Conservation (phyloP, 352 stramenopile species). For the Globisporangium recalcitrans region DNA sequence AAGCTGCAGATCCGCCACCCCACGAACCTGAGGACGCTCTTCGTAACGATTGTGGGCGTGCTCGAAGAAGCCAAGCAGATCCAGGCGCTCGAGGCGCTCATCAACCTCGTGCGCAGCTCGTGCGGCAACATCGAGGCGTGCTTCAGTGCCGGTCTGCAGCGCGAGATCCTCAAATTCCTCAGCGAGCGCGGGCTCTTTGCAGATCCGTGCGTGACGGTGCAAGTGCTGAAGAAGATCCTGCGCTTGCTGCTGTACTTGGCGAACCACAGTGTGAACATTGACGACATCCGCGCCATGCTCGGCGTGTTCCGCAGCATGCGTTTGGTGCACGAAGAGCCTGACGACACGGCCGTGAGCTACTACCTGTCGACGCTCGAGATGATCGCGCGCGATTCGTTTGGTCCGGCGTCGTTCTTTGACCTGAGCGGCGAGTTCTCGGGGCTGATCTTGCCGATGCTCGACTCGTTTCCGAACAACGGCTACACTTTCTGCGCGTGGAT, state of each 20-base stretch:
- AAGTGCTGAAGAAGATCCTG: constrained; percentile 75
- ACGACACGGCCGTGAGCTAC: constrained; percentile 68
- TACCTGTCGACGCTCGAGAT: constrained; percentile 83
- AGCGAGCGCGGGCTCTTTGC: constrained; percentile 61
- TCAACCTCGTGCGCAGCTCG: constrained; percentile 71
- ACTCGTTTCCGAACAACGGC: constrained; percentile 70
- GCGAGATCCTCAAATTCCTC: constrained; percentile 68
- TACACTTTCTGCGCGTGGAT: constrained; percentile 86
- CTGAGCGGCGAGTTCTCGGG: constrained; percentile 75
- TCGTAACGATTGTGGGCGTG: constrained; percentile 59
- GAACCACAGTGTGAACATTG: constrained; percentile 70
- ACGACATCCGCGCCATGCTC: constrained; percentile 82
- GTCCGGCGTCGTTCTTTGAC: constrained; percentile 79
- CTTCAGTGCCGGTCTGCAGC: constrained; percentile 59
- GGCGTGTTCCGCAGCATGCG: constrained; percentile 66
- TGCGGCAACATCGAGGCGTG: constrained; percentile 76
- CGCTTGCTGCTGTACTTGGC: constrained; percentile 72
- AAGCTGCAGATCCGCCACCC: constrained; percentile 66
- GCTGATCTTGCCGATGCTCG: constrained; percentile 58
- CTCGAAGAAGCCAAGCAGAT: constrained; percentile 65
- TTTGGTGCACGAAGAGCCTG: constrained; percentile 59
- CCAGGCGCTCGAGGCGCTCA: constrained; percentile 60
- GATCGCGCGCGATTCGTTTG: constrained; percentile 80
- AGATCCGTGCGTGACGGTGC: constrained; percentile 46
- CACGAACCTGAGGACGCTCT: constrained; percentile 51